Evolutionary conservation across 768 basidiomycete species (phyloP).

Genomic region (Hemileccinum impolitum): DNA sequence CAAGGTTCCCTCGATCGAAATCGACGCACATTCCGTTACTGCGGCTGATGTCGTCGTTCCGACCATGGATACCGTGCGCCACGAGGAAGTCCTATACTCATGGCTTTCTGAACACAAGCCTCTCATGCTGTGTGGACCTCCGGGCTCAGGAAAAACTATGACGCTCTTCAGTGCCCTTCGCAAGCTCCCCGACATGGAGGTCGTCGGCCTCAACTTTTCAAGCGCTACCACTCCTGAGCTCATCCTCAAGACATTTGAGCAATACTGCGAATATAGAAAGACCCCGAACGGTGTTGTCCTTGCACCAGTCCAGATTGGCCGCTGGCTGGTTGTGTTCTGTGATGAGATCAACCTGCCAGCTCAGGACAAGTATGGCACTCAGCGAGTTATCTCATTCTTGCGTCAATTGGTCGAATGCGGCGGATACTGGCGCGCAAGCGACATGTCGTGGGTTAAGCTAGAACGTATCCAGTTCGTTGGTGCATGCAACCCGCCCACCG

Average conservation of each 20-base stretch:
- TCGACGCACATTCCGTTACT: constrained; percentile 94
- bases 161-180: constrained; percentile 96
- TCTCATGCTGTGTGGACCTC: constrained; percentile 96
- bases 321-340: constrained; percentile 99
- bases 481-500: constrained; percentile 98
- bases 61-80: constrained; percentile 96
- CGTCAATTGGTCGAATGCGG: constrained; percentile 93
- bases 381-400: constrained; percentile 97
- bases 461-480: constrained; percentile 99
- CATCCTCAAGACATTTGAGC: constrained; percentile 98
- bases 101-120: constrained; percentile 99
- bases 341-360: constrained; percentile 99
- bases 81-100: constrained; percentile 97
- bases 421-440: constrained; percentile 91
- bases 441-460: constrained; percentile 96
- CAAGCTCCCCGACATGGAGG: constrained; percentile 98
- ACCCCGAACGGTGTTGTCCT: constrained; percentile 98
- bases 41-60: constrained; percentile 97
- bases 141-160: constrained; percentile 99
- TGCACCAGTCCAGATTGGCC: constrained; percentile 89
- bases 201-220: constrained; percentile 98
- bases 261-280: constrained; percentile 98
- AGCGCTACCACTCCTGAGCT: constrained; percentile 98
- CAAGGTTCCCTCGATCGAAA: constrained; percentile 91
- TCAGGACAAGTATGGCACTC: constrained; percentile 96